phyloP scores from a whole-genome alignment of 345 rosid genomes.

The Noccaea bulbosa region DNA sequence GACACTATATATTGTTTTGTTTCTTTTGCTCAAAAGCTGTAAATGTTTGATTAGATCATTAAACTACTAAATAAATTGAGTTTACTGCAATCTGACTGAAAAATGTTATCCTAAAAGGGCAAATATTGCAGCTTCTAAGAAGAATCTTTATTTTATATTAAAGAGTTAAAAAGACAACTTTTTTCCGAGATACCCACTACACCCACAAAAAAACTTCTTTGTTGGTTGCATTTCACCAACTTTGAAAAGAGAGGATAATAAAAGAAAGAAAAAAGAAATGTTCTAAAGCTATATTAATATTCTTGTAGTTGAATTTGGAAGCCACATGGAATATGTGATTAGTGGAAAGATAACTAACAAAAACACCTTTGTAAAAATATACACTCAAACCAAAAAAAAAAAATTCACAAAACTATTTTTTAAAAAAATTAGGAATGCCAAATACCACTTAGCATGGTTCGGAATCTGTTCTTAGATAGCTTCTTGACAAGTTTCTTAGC shows the following conservation, averaged over 20 bases:
- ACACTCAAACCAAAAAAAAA: constrained; percentile 36
- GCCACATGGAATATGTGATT: constrained; percentile 42
- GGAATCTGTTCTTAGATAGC: constrained; percentile 70
- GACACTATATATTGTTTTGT: not conserved
- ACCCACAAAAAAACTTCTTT: constrained; percentile 6
- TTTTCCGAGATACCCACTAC: constrained; percentile 35
- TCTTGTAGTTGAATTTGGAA: constrained; percentile 37
- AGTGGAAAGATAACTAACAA: constrained; percentile 45
- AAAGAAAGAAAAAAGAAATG: constrained; percentile 8
- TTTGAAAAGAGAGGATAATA: constrained; percentile 27
- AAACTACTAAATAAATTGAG: not conserved
- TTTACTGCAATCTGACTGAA: constrained; percentile 19
- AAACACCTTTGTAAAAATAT: constrained; percentile 45
- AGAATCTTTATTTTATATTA: constrained; percentile 34
- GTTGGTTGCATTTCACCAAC: constrained; percentile 40
- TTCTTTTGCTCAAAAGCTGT: constrained; percentile 6
- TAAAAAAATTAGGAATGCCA: constrained; percentile 63
- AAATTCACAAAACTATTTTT: constrained; percentile 41
- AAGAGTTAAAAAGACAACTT: constrained; percentile 24
- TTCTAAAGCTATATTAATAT: constrained; percentile 44
- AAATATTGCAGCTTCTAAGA: constrained; percentile 42
- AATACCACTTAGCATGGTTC: constrained; percentile 72
- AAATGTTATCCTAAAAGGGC: constrained; percentile 21
- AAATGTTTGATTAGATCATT: not conserved
- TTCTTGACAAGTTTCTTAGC: constrained; percentile 87